Percentiles rank a stretch among this genome's conserved stretches.
Conservation (phyloP, 2,329 filamentous ascomycete genomes). For the Nectriaceae sp. region DNA sequence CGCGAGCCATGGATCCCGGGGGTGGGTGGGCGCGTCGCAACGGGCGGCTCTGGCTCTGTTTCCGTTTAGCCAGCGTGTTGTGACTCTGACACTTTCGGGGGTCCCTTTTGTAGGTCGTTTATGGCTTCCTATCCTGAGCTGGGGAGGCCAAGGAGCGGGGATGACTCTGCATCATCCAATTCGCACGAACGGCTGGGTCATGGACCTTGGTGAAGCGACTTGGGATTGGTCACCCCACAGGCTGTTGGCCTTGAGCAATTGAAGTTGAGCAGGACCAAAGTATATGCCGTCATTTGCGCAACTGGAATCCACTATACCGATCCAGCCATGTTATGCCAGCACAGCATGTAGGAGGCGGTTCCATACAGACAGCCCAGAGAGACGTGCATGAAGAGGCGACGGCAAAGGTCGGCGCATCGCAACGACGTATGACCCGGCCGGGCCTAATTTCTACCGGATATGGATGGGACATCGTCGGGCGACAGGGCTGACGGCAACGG, state of each 20-base stretch:
- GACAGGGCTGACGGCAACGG: neutral
- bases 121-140: conserved; percentile 6
- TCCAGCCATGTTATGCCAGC: no score
- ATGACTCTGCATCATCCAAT: conserved; percentile 11
- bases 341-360: no score
- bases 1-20: no score
- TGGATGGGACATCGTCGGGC: neutral
- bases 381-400: conserved; percentile 11
- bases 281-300: no score
- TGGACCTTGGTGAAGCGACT: conserved; percentile 8
- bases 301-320: no score
- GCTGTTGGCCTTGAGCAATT: neutral
- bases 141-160: conserved; percentile 1
- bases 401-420: conserved; percentile 18
- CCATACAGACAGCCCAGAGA: conserved; percentile 1
- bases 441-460: neutral
- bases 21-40: conserved; percentile 19
- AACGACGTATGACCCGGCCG: neutral
- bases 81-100: neutral
- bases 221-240: conserved; percentile 1
- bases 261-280: no score
- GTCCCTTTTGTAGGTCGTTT: neutral
- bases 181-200: conserved; percentile 16
- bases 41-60: conserved; percentile 22
- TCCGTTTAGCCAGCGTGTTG: neutral